Percentiles rank a stretch among this genome's conserved stretches.
These are phyloP conservation scores for Alternaria gansuensis DNA, from an alignment of 2,329 filamentous ascomycete genomes.

Conservation along the genomic window DNA sequence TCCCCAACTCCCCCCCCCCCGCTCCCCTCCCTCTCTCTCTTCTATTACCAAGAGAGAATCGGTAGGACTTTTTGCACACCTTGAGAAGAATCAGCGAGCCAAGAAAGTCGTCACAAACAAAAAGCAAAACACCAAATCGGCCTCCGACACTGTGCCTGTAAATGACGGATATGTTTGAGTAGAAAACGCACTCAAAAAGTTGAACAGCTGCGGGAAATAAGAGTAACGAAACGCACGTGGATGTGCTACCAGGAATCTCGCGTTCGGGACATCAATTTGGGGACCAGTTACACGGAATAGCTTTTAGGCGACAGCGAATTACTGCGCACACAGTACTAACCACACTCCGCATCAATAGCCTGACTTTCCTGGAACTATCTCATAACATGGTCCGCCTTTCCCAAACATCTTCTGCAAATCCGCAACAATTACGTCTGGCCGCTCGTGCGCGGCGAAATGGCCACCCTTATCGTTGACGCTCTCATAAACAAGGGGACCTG, in stretches of 20 bases:
- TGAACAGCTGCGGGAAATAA: background rate
- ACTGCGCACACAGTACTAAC: background rate
- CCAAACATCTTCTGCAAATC: conserved; percentile 69
- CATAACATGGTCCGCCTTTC: conserved; percentile 51
- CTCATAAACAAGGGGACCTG: conserved; percentile 65
- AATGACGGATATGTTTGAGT: conserved; percentile 7
- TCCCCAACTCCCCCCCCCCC: background rate
- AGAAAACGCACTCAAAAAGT: background rate
- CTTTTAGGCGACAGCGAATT: background rate
- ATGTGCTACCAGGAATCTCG: background rate
- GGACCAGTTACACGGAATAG: background rate
- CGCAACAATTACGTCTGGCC: conserved; percentile 61
- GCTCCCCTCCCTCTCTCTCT: too few species aligned
- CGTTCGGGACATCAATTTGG: background rate
- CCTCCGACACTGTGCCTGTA: background rate
- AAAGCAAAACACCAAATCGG: background rate
- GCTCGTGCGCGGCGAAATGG: conserved; percentile 70
- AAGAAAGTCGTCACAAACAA: background rate
- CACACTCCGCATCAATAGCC: conserved; percentile 31
- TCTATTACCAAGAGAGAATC: background rate
- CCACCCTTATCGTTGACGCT: conserved; percentile 62
- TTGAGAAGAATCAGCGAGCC: background rate
- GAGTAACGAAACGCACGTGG: conserved; percentile 9
- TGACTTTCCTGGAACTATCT: conserved; percentile 45
- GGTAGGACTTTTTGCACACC: background rate